Evolutionary conservation across 2,329 filamentous ascomycete genomes (phyloP).

Genomic region (Ceratocystiopsis sp.): DNA sequence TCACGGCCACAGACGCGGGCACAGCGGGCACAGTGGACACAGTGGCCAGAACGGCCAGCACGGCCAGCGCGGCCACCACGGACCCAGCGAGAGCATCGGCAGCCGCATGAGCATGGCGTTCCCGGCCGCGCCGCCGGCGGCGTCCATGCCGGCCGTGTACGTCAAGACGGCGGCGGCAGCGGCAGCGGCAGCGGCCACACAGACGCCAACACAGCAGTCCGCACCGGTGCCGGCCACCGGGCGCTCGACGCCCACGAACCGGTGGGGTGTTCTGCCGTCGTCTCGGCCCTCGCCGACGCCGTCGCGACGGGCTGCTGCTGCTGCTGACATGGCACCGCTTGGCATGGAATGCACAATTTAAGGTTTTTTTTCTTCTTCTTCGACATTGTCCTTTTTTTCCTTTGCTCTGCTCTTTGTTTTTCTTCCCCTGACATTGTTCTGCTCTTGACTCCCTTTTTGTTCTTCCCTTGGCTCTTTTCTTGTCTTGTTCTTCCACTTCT

Average conservation of each 20-base stretch:
- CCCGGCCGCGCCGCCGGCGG: too few relatives aligned
- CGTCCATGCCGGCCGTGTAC: too few relatives aligned
- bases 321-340: constrained; percentile 1
- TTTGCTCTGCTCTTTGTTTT: neutral
- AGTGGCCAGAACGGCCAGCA: too few relatives aligned
- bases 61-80: too few relatives aligned
- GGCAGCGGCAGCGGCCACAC: neutral
- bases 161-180: neutral
- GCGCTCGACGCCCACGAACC: neutral
- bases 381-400: neutral
- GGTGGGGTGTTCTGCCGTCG: constrained; percentile 5
- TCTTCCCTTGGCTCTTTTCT: neutral
- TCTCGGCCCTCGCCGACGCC: constrained; percentile 4
- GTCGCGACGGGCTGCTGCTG: neutral
- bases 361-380: neutral
- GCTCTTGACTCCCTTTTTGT: neutral
- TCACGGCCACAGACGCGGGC: too few relatives aligned
- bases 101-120: too few relatives aligned
- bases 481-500: too few relatives aligned
- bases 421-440: neutral
- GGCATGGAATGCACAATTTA: constrained; percentile 8
- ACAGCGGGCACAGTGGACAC: too few relatives aligned
- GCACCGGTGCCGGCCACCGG: neutral
- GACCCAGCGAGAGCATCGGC: too few relatives aligned
- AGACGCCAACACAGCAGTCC: neutral